Evolutionary conservation across 345 rosid genomes (phyloP), one percentile per base, ranked within the genome.

Genomic region (Brassica carinata): DNA sequence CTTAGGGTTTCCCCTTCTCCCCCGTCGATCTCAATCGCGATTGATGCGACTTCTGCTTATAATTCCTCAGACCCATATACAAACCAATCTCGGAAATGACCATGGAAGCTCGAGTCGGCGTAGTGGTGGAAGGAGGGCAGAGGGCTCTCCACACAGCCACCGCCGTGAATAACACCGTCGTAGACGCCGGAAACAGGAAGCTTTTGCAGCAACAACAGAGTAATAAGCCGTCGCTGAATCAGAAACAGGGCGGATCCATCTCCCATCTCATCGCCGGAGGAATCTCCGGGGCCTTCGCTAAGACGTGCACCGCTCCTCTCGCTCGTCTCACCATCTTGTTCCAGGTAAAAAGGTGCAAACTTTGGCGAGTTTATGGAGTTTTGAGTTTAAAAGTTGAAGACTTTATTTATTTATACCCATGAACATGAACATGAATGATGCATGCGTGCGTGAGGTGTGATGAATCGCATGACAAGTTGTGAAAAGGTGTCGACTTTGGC

Each of bases 251-350:
- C 15, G 97, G 93, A 29, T 83, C 89, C 23, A 67, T 87, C 19
- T 86, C 83, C 33, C 92, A 92, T 77, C 90, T 96, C 62, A 13
- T 93, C 23, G 96, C 99, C 18, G 98, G 99, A 17, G 98, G 99
- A 36, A 70, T 96, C 59, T 91, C 99, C 7, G 99, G 99, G n/a
- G 98, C 98, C 15, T 90, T 96, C 77, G 85, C 96, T 87, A 96
- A 96, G 84, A 96, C 99, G 3, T 96, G 99, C 67, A 96, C 99
- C 1, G 99, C 99, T 31, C 99, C 99, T 84, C 90, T 93, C 5
- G 94, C 96, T 79, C 98, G 98, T 26, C 96, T 96, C 70, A 93
- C 99, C 72, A 96, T 96, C 80, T 87, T 93, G 67, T 89, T 93
- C 67, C 98, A 96, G 97, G 99, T 89, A 53, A n/a, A 51, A 51